Evolutionary conservation across 2,329 filamentous ascomycete genomes (phyloP), one percentile per base, ranked within the genome.

Genomic region (Cercospora beticola): DNA sequence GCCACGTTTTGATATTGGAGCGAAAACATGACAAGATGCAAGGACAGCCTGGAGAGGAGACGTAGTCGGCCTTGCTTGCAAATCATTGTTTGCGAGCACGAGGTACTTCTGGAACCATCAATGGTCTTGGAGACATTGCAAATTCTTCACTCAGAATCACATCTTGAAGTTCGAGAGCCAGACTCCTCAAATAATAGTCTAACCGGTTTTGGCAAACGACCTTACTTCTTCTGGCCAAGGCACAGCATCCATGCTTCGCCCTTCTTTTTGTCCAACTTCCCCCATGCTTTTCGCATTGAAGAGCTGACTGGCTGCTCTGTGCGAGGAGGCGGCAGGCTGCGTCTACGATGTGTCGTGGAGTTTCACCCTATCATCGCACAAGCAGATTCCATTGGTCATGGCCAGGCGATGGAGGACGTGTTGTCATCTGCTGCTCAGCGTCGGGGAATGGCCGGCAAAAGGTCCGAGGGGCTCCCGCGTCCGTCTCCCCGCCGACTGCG

Each of bases 361-460:
- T 54, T 16, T 23, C 18, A 56, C 36, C 28, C 26, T 33, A 43
- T 61, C 60, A 33, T 66, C 23, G 61, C 14, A 46, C 49, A 43
- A 62, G 57, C 62, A 65, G 26, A 63, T 54, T 66, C 52, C 54
- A 40, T 62, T 63, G 67, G 63, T 49, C 58, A 57, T 64, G 58
- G 62, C 62, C 49, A 49, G n/a, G 40, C 58, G 30, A 36, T 52
- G 40, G 64, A 60, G n/a, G n/a, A 21, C 46, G 23, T 26, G 30
- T 36, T 60, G 56, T 66, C 56, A 66, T 54, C 56, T 40, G 18
- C 40, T 30, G 16, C 33, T 52, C 59, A 62, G n/a, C 64, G 12
- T 62, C 9, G 56, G 57, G 59, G 49, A 56, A 56, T 59, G 46
- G 46, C 58, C 58, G 62, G 36, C 18, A 68, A 36, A 62, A 62